Base-by-base conservation (phyloP, 2,329 filamentous ascomycete species). In the Arthroderma sp. region DNA sequence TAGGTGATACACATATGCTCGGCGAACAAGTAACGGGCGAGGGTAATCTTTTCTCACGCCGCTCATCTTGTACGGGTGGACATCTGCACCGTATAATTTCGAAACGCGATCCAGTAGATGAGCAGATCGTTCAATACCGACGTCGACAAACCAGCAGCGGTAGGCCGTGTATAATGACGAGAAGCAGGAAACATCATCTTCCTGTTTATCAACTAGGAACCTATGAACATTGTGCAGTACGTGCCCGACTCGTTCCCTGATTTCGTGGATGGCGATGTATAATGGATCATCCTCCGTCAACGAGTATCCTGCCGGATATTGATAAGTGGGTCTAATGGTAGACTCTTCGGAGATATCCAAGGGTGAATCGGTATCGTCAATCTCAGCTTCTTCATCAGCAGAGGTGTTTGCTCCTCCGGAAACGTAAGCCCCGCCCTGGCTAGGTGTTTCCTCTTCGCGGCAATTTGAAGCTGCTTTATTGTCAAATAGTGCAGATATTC, bases 181-280 rank as follows among this genome's bases (percentile, higher is more conserved):
- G 73, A 98, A 98, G 72, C 90, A 96, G 15, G 87, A 84, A 0
- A 98, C 93, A 68, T 98, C 93, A 67, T 98, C 93, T 68, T 97
- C 88, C 68, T 95, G 91, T 60, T 91, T 84, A 60, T 83, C 75
- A 17, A 82, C 85, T 59, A 98, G 75, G 74, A 96, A 98, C 1
- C 78, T 74, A 71, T 98, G 94, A 0, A 94, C 89, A 56, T 81
- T 81, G 61, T 93, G 91, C 23, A 98, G 76, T 0, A 91, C 80
- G 64, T 83, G 79, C 4, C 94, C 93, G 35, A 94, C 81, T 54
- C 85, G 79, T 60, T 91, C 86, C 37, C 93, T 86, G 51, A 95
- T 78, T 37, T 82, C 78, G 66, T 98, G 93, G 15, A 98, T 85
- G 37, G 82, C 80, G 43, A 79, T 76, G 71, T 95, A 97, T 2